Base-by-base conservation (phyloP, 441 rosid genomes). In the Populus hybrid region DNA sequence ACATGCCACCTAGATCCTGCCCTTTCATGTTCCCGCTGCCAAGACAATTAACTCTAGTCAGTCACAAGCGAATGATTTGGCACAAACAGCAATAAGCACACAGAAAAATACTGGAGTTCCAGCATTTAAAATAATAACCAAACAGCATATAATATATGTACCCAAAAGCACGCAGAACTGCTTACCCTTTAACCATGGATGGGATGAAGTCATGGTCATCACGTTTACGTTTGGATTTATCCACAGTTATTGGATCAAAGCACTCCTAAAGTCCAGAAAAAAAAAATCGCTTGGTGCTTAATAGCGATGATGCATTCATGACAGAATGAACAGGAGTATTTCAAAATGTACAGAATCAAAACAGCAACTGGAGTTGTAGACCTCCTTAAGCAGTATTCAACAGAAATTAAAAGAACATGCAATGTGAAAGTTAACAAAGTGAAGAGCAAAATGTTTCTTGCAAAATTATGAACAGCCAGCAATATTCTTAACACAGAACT, bases 151-250 rank as follows among this genome's bases (percentile, higher is more conserved):
- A 61, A 36, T 24, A n/a, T 35, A 67, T 30, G 70, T 50, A 70
- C 23, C 73, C 70, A 21, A 73, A 11, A 57, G 34, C 42, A 54
- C 3, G 28, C 70, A 54, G 21, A 36, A 42, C 74, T 73, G 74
- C 94, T 91, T 85, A 93, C 99, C 98, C 97, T 8, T 85, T 83
- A 78, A 92, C 93, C 93, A 92, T 92, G 23, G 92, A 83, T 16
- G 99, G 96, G 59, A 95, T 92, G 59, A 95, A 90, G 84, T 95
- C 98, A 69, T 86, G 87, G 34, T 83, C 79, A 64, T 67, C 77
- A 18, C 61, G 61, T 63, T 78, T 73, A n/a, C 73, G 64, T 75
- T 83, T 82, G 42, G 85, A 72, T 70, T 86, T 90, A 73, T 86
- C 73, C 65, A 89, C 96, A 74, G 86, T 80, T 71, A 95, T 95